Percentiles rank a stretch among this genome's conserved stretches.
Evolutionary conservation across 768 basidiomycete species (phyloP).

Genomic region (Lactifluus subvellereus): DNA sequence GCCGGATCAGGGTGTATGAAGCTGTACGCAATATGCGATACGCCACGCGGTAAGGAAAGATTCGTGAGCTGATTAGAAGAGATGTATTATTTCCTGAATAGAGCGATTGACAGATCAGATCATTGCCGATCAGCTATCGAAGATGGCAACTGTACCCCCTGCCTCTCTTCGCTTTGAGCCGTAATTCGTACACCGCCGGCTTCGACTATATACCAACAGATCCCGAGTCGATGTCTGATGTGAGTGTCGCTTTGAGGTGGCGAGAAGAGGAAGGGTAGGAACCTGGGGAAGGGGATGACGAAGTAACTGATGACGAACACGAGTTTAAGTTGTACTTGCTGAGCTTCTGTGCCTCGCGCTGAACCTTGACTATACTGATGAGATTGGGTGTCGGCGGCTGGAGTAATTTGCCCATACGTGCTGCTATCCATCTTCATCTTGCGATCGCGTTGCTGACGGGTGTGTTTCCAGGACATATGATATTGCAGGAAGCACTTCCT

Average conservation of each 20-base stretch:
- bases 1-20: neutral
- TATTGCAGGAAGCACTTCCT: conserved; percentile 64
- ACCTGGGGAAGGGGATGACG: conserved; percentile 30
- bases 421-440: neutral
- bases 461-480: conserved; percentile 61
- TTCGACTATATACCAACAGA: neutral
- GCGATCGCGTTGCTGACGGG: conserved; percentile 1
- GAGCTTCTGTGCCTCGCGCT: conserved; percentile 78
- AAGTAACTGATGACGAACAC: conserved; percentile 37
- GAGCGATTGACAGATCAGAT: neutral
- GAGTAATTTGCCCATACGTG: conserved; percentile 75
- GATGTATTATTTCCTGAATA: neutral
- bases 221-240: neutral
- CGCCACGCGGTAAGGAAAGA: neutral
- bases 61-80: neutral
- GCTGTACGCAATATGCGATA: neutral
- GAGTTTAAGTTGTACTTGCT: conserved; percentile 66
- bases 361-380: conserved; percentile 85
- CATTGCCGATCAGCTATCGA: too few species aligned
- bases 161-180: too few species aligned
- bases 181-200: too few species aligned
- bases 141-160: too few species aligned
- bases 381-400: conserved; percentile 86
- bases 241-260: too few species aligned
- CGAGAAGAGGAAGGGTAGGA: too few species aligned